These are phyloP conservation scores for Ceriops decandra DNA, from an alignment of 345 rosid genomes.

Conservation along the genomic window DNA sequence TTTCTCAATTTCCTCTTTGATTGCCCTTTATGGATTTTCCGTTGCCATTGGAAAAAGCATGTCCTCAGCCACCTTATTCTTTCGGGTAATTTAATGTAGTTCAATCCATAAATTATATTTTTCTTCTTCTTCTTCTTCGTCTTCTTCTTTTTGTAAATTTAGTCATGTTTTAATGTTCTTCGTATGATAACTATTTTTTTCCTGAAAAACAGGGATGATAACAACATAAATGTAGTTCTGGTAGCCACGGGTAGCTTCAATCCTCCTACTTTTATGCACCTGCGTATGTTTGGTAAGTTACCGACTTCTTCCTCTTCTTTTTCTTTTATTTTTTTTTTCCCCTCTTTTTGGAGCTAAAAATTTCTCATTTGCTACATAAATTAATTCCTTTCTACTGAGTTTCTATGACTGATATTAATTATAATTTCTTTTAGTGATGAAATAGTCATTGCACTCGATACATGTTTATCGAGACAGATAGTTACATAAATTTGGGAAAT, in stretches of 20 bases:
- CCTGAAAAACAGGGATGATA: slow-evolving; percentile 30
- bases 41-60: slow-evolving; percentile 60
- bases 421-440: too few species aligned
- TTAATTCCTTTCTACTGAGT: neutral
- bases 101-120: neutral
- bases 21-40: slow-evolving; percentile 44
- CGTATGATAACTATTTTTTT: neutral
- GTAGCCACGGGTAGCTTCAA: slow-evolving; percentile 91
- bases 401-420: neutral
- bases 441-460: too few species aligned
- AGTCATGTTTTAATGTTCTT: neutral
- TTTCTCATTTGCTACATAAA: neutral
- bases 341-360: neutral
- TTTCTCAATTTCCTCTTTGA: too few species aligned
- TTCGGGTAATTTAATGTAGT: slow-evolving; percentile 29
- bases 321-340: neutral
- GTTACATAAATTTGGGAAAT: neutral
- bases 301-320: neutral
- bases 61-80: slow-evolving; percentile 26
- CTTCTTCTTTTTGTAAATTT: neutral
- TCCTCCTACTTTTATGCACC: slow-evolving; percentile 95
- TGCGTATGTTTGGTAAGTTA: slow-evolving; percentile 79
- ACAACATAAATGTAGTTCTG: slow-evolving; percentile 51
- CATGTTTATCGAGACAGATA: neutral
- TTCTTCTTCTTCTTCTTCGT: neutral